Evolutionary conservation across 163 green algal species (phyloP), one percentile per base, ranked within the genome.

Genomic region (Prototheca stagnorum): DNA sequence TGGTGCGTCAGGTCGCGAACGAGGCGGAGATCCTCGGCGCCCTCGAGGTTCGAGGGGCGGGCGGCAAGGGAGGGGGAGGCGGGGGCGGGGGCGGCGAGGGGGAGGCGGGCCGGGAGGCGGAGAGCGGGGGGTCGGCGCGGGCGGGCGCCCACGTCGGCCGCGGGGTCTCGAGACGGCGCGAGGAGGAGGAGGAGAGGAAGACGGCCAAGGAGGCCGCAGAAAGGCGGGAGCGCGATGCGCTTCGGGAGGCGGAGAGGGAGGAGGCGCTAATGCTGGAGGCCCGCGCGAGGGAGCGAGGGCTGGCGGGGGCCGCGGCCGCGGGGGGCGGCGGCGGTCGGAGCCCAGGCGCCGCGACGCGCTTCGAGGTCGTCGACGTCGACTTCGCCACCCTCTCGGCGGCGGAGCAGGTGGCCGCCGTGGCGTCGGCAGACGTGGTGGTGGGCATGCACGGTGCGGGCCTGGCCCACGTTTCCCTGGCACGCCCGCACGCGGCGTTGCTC

Each of bases 381-480:
- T 49, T 70, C 34, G 56, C 51, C 24, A 14, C 14, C 1, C 42
- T 70, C 11, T 25, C 49, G 36, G 45, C 65, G 12, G 28, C 39
- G 19, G 26, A 62, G 44, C 61, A 70, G 51, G 24, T 65, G 37
- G 19, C n/a, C 4, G 19, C 43, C 4, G 24, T 70, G 19, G 17
- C 39, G 23, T 4, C 22, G 12, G 52, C 55, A 9, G 61, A 70
- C 39, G 22, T 70, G 5, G 21, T 70, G 1, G 41, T 65, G 4
- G 61, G 57, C 15, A 67, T 71, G 57, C 62, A 71, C 41, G 62
- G 62, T 1, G 62, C 62, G 15, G 62, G 51, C 1, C 44, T 71
- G 34, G 53, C 62, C 12, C 54, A 56, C 20, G 47, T 47, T 0
- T 40, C 67, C 36, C 34, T 71, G 28, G 37, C 62, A 49, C 53